Evolutionary conservation across 805 yeast genomes (phyloP), one percentile per base, ranked within the genome.

Genomic region (Candida broadrunensis): DNA sequence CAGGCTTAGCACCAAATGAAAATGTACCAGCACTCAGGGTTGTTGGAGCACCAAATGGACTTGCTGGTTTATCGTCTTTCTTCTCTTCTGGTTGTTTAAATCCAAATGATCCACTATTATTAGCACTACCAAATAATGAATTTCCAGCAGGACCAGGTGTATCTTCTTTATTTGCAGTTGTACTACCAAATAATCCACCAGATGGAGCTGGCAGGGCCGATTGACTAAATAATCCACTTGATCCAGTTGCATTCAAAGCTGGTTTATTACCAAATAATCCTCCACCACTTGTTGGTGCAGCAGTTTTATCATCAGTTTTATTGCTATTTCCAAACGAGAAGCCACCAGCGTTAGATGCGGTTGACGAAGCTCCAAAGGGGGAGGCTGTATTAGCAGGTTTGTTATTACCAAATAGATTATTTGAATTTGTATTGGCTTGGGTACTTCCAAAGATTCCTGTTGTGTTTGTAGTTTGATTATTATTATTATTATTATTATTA

Each of bases 101-200:
- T 2, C 50, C 49, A 21, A 42, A 45, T 6, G 43, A 55, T 8
- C 45, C 32, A 29, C 39, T 5, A n/a, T 31, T 36, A 16, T 35
- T 14, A 8, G 34, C 15, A 3, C 41, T 29, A 20, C 59, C 61
- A 40, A 58, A 49, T 9, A 56, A 43, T 20, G 51, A 50, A 35
- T 57, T 42, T 38, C 59, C 36, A 37, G 54, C 38, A 42, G 55
- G 39, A 12, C 45, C 36, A 6, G 54, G 44, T 21, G 45, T 45
- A 24, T 37, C 54, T 19, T 48, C 55, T 35, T 45, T 49, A 37
- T 38, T 52, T 14, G 44, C 58, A 38, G 38, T 34, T 29, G 33
- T 36, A 2, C 41, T 25, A 20, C 58, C 60, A 39, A 57, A 48
- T 9, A 56, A 43, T 21, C 37, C 27, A 14, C 40, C 37, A 25